Evolutionary conservation across 768 basidiomycete species (phyloP).

Genomic region (Hebeloma cylindrosporum): DNA sequence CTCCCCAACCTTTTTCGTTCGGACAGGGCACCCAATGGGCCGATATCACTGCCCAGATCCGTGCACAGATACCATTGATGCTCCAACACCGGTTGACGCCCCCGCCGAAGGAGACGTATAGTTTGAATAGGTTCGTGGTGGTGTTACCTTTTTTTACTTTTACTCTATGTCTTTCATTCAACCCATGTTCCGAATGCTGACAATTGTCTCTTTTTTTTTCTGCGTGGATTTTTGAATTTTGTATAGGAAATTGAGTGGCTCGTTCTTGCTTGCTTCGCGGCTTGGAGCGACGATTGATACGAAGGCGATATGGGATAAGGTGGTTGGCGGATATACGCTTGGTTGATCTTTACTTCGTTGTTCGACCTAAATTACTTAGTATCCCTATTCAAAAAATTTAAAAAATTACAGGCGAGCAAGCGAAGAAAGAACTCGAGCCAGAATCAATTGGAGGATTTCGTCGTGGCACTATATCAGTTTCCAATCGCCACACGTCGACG

Average conservation of each 20-base stretch:
- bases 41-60: slow-evolving; percentile 73
- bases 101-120: slow-evolving; percentile 93
- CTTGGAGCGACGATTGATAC: slow-evolving; percentile 76
- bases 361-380: no score
- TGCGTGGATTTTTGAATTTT: neutral
- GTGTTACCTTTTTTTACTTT: no score
- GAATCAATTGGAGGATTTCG: no score
- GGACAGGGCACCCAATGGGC: slow-evolving; percentile 64
- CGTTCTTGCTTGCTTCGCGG: slow-evolving; percentile 76
- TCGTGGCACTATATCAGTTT: no score
- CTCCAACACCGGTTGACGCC: slow-evolving; percentile 85
- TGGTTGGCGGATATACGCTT: slow-evolving; percentile 46
- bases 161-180: neutral
- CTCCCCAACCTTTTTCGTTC: slow-evolving; percentile 78
- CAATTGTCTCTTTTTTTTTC: neutral
- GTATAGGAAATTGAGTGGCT: slow-evolving; percentile 75
- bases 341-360: slow-evolving; percentile 5
- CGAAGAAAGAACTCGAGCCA: no score
- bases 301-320: slow-evolving; percentile 70
- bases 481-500: no score
- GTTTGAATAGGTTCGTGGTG: slow-evolving; percentile 74
- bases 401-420: no score
- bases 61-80: slow-evolving; percentile 87
- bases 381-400: no score
- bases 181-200: neutral